phyloP scores from a whole-genome alignment of 2,329 filamentous ascomycete genomes.

The Neocatenulostroma microsporum region DNA sequence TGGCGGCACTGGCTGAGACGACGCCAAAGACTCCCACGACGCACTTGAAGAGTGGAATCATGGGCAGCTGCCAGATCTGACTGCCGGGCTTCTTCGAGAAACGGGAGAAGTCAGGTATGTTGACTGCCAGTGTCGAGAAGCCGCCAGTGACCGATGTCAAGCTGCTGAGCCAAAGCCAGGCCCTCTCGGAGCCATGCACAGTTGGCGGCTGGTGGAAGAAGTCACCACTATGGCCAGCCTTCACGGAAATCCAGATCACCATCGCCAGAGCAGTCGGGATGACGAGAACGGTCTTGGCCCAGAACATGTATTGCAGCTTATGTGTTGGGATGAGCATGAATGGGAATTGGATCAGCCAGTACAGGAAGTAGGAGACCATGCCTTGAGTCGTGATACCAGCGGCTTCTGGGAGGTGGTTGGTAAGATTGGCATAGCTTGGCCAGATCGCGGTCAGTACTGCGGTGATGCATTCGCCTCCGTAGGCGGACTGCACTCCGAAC shows the following conservation, averaged over 20 bases:
- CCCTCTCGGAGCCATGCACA: too few relatives aligned
- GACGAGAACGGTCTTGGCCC: slow-evolving; percentile 34
- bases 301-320: slow-evolving; percentile 13
- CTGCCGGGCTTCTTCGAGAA: slow-evolving; percentile 10
- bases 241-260: slow-evolving; percentile 20
- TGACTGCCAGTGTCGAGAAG: slow-evolving; percentile 45
- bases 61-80: slow-evolving; percentile 12
- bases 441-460: slow-evolving; percentile 23
- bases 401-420: slow-evolving; percentile 32
- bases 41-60: slow-evolving; percentile 41
- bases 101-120: slow-evolving; percentile 22
- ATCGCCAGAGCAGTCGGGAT: slow-evolving; percentile 23
- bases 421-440: slow-evolving; percentile 31
- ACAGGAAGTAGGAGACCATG: slow-evolving; percentile 35
- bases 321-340: slow-evolving; percentile 32
- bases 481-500: slow-evolving; percentile 16
- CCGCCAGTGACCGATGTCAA: slow-evolving; percentile 44
- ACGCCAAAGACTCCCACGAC: slow-evolving; percentile 50
- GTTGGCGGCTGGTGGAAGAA: slow-evolving; percentile 15
- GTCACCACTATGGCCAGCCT: slow-evolving; percentile 9
- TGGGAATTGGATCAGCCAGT: slow-evolving; percentile 36
- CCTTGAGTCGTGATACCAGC: slow-evolving; percentile 37
- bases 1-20: slow-evolving; percentile 47
- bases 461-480: slow-evolving; percentile 13
- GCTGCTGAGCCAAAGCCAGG: slow-evolving; percentile 32